These are phyloP conservation scores for Pyrenochaeta sp. DNA, from an alignment of 2,329 filamentous ascomycete genomes.

Conservation along the genomic window DNA sequence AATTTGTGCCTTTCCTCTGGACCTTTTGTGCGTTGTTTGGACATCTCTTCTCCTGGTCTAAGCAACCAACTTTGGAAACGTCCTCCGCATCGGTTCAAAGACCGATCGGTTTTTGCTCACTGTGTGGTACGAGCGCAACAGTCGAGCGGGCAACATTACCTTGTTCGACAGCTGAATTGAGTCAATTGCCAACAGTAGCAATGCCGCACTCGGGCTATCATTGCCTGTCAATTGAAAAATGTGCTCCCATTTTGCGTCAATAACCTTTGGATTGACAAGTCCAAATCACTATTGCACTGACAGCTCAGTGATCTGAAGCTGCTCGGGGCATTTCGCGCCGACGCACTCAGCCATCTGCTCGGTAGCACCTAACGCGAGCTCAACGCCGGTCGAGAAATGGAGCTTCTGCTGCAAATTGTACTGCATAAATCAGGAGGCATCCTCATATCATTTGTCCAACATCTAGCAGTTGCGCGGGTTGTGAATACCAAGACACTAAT, in stretches of 20 bases:
- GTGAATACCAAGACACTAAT: not conserved
- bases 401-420: not conserved
- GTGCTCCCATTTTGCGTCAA: not conserved
- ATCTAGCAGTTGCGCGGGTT: not conserved
- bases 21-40: not conserved
- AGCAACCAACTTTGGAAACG: slow-evolving; percentile 28
- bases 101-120: slow-evolving; percentile 37
- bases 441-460: not conserved
- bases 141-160: slow-evolving; percentile 31
- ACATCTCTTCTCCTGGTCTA: not conserved
- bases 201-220: not conserved
- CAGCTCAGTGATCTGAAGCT: not conserved
- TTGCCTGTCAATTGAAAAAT: not conserved
- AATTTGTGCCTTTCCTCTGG: not conserved
- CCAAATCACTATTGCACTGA: slow-evolving; percentile 3
- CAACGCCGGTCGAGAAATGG: not conserved
- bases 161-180: slow-evolving; percentile 9
- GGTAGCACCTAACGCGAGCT: slow-evolving; percentile 16
- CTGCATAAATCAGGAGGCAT: not conserved
- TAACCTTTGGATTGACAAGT: not conserved
- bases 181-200: not conserved
- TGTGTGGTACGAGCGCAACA: slow-evolving; percentile 13
- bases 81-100: slow-evolving; percentile 27
- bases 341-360: slow-evolving; percentile 10
- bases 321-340: slow-evolving; percentile 13